Conservation (phyloP, 352 stramenopile species). For the Globisporangium nunn region DNA sequence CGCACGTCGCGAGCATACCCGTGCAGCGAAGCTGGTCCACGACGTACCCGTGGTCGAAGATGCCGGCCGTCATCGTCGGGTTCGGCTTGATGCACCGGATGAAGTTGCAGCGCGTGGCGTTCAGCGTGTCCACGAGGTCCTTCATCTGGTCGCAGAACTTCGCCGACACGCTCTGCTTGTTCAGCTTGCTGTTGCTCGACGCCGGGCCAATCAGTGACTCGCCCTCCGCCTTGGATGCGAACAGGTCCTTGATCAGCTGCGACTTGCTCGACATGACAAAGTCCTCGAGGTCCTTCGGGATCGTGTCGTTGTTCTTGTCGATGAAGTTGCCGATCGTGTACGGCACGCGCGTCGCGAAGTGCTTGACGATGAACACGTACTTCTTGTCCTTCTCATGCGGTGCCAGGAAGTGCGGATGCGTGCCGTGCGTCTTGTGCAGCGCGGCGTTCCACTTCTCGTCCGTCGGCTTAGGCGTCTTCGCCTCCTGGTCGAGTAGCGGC, state of each 20-base stretch:
- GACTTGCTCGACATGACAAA: slow-evolving; percentile 81
- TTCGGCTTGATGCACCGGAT: slow-evolving; percentile 91
- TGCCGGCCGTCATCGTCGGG: slow-evolving; percentile 56
- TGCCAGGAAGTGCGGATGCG: slow-evolving; percentile 62
- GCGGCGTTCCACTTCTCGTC: slow-evolving; percentile 84
- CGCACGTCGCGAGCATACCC: slow-evolving; percentile 86
- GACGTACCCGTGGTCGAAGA: slow-evolving; percentile 88
- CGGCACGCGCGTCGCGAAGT: slow-evolving; percentile 93
- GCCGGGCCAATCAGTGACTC: slow-evolving; percentile 38
- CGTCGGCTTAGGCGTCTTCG: slow-evolving; percentile 68
- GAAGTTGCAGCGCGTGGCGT: slow-evolving; percentile 81
- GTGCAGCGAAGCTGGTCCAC: slow-evolving; percentile 87
- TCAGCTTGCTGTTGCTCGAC: slow-evolving; percentile 19
- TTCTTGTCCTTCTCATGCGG: slow-evolving; percentile 87
- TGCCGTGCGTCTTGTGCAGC: slow-evolving; percentile 75
- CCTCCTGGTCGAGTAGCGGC: slow-evolving; percentile 72
- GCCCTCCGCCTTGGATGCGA: slow-evolving; percentile 48
- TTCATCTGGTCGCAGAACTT: slow-evolving; percentile 88
- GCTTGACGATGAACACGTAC: slow-evolving; percentile 93
- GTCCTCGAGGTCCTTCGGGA: slow-evolving; percentile 88
- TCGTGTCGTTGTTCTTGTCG: slow-evolving; percentile 95
- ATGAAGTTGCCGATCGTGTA: slow-evolving; percentile 96
- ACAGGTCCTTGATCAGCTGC: slow-evolving; percentile 77
- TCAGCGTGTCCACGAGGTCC: slow-evolving; percentile 78
- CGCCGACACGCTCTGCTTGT: slow-evolving; percentile 57